phyloP scores from a whole-genome alignment of 2,329 filamentous ascomycete species.

The Pseudocercospora pini-densiflorae region DNA sequence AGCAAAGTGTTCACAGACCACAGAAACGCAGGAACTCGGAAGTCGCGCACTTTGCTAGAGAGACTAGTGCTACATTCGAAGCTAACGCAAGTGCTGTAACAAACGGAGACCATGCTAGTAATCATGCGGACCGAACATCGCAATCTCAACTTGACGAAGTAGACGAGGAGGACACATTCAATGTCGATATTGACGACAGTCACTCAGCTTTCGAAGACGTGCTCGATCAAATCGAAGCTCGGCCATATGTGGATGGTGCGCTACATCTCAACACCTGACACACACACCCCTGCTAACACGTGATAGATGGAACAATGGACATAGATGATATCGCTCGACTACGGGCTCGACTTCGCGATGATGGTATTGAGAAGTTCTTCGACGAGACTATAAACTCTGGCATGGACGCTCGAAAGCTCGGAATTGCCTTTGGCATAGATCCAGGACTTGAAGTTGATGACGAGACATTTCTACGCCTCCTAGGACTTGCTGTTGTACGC shows the following conservation, averaged over 20 bases:
- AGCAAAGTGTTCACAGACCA: neutral
- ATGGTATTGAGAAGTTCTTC: constrained; percentile 80
- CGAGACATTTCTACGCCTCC: constrained; percentile 69
- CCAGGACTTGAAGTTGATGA: constrained; percentile 71
- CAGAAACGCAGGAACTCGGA: neutral
- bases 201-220: constrained; percentile 19
- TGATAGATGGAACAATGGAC: constrained; percentile 22
- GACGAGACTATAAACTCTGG: constrained; percentile 69
- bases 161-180: neutral
- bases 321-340: constrained; percentile 19
- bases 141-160: neutral
- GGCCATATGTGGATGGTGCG: constrained; percentile 11
- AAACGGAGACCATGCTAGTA: constrained; percentile 9
- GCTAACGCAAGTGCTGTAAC: constrained; percentile 12
- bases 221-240: constrained; percentile 16
- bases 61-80: neutral
- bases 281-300: constrained; percentile 14
- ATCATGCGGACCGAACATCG: neutral
- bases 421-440: constrained; percentile 82
- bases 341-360: constrained; percentile 61
- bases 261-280: neutral
- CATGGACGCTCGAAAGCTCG: constrained; percentile 79
- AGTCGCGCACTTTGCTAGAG: neutral
- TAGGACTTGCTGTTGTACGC: constrained; percentile 77
- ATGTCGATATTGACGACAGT: constrained; percentile 12